Evolutionary conservation across 2,329 filamentous ascomycete genomes (phyloP).

Genomic region (Neonectria punicea): DNA sequence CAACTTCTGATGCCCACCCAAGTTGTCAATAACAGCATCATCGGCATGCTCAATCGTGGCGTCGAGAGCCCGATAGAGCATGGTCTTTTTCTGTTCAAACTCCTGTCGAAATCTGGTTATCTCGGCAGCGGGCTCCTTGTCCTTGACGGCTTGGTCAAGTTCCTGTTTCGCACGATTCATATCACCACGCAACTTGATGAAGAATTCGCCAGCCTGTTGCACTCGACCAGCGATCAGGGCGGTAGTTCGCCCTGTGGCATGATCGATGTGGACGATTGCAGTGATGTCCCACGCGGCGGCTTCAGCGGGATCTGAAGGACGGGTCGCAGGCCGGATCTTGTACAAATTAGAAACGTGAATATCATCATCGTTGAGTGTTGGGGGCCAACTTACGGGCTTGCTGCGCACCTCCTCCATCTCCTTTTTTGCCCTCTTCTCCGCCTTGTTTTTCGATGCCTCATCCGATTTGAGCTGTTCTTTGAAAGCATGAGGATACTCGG

Average conservation of each 20-base stretch:
- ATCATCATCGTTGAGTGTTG: too few species aligned
- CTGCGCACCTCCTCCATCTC: slow-evolving; percentile 53
- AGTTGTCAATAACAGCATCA: slow-evolving; percentile 65
- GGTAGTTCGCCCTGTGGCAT: slow-evolving; percentile 50
- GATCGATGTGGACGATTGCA: slow-evolving; percentile 61
- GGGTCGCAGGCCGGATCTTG: slow-evolving; percentile 54
- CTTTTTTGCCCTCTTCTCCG: slow-evolving; percentile 57
- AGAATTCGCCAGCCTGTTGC: slow-evolving; percentile 61
- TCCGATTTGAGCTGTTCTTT: slow-evolving; percentile 60
- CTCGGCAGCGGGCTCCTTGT: slow-evolving; percentile 51
- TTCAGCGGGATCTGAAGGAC: slow-evolving; percentile 57
- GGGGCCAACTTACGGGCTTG: slow-evolving; percentile 50
- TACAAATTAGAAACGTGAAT: slow-evolving; percentile 13
- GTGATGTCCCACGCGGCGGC: slow-evolving; percentile 65
- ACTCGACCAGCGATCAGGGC: slow-evolving; percentile 58
- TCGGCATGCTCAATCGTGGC: slow-evolving; percentile 66
- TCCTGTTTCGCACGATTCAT: slow-evolving; percentile 60
- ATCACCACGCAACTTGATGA: slow-evolving; percentile 59
- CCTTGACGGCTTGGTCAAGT: slow-evolving; percentile 55
- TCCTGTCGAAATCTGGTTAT: slow-evolving; percentile 53
- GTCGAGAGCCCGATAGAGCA: slow-evolving; percentile 63
- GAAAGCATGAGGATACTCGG: slow-evolving; percentile 58
- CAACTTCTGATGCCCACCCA: slow-evolving; percentile 67
- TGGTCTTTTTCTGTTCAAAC: slow-evolving; percentile 58
- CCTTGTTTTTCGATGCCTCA: slow-evolving; percentile 58